Evolutionary conservation across 2,329 filamentous ascomycete genomes (phyloP), one percentile per base, ranked within the genome.

Genomic region (Thyridium curvatum): DNA sequence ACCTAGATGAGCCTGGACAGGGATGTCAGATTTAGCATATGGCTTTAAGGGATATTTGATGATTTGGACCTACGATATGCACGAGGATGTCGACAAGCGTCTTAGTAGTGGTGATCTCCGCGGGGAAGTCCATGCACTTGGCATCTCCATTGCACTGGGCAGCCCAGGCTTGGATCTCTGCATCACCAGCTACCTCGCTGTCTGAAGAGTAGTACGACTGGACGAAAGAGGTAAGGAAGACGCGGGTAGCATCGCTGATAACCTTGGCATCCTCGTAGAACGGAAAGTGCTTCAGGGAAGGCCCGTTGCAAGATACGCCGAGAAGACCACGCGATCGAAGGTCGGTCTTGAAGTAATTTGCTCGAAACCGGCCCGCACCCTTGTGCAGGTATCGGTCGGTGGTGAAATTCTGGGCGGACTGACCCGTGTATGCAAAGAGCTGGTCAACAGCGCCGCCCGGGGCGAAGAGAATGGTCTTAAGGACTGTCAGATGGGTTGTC

Each of bases 101-200:
- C 28, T 53, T 44, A n/a, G 38, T 43, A 2, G 50, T 49, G 1
- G 41, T 21, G 18, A 47, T 43, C 6, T 48, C 37, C 9, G 49
- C 41, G n/a, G 64, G 66, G 50, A 72, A 69, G 48, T 71, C 64
- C 21, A 63, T 48, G 1, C 57, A 58, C 39, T 56, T 36, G 0
- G 66, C 66, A 1, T 46, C 41, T 2, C 50, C 53, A 35, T 52
- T 59, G 17, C 61, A 62, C 52, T 72, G 68, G 2, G 37, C 33
- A 18, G 67, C 55, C 68, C 68, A 72, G n/a, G 53, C 53, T 39
- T 65, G 60, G 1, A 72, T 48, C 41, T 72, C 69, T 1, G 34
- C 16, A 45, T 73, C 69, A 4, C 40, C 37, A 2, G 39, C 37
- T 9, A 72, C 44, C 7, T 50, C 51, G 2, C 38, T 35, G 34